Evolutionary conservation across 371 early-diverging fungal genomes (phyloP), one percentile per base, ranked within the genome.

Genomic region (Coemansia sp.): DNA sequence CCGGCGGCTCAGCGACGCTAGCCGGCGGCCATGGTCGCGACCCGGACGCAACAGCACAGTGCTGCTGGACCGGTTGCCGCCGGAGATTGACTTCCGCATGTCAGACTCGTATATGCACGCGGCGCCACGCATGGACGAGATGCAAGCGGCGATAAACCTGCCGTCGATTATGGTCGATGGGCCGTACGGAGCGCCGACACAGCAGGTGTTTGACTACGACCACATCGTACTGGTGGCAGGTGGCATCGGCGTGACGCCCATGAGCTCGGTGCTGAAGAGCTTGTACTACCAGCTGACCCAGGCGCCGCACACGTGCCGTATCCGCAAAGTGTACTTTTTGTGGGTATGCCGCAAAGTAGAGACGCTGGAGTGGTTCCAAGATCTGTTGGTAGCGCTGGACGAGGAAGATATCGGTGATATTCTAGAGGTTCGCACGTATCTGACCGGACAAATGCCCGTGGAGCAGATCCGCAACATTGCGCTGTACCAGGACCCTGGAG

Each of bases 141-240:
- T 40, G 49, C 71, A 66, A 62, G 58, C 71, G 19, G 58, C 57
- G 29, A 56, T 71, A 24, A 71, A 51, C 26, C 73, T 85, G 23
- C 89, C 94, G 9, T 73, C 82, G 21, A 83, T 94, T 67, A 84
- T 89, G 88, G 73, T 94, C 40, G 94, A 94, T 72, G 94, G 94
- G 11, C 92, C 92, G 2, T 94, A 90, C 72, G 93, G 94, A 24
- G 84, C 90, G 13, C 90, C 93, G 3, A 87, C 88, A 15, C 92
- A 93, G 79, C 90, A 93, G 75, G 91, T 90, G 65, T 92, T 90
- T 80, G 85, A 91, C 65, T 93, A 87, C 74, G 88, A 91, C 68
- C 87, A 85, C 39, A 77, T 88, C 1, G 81, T 93, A 21, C 78
- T 92, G 46, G 84, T 92, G 15, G 91, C 88, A 4, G 92, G 90